Base-by-base conservation (phyloP, 805 yeast genomes). In the Torulaspora delbrueckii region DNA sequence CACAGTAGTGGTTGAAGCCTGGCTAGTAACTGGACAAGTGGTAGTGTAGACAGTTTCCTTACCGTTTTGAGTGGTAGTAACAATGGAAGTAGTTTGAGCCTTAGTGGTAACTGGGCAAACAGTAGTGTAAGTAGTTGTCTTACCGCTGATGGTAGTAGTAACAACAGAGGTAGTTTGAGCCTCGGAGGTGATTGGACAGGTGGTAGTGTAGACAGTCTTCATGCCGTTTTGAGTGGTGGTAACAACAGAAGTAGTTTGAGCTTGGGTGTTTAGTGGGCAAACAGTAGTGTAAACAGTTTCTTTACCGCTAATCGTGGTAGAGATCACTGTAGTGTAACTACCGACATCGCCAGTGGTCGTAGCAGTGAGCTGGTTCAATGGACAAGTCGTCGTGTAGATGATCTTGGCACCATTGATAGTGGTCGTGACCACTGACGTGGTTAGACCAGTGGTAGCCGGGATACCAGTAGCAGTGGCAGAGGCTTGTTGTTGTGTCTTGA, bases 381-480 rank as follows among this genome's bases (percentile, higher is more conserved):
- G 55, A 39, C 53, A 53, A 35, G 37, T 37, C 27, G 57, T 53
- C 38, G 57, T 54, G 47, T 50, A 52, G 22, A 43, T 33, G 32
- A 36, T 40, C 31, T 43, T 42, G 13, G 36, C 36, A 16, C 48
- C 46, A 24, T 36, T 37, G 8, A 28, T 37, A 19, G 48, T 40
- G 8, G 52, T 42, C 27, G 58, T 54, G 22, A 44, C 52, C 16
- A 37, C 41, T 25, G 47, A 37, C 45, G 37, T 34, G 13, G 46
- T 26, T 22, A 30, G 37, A 10, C 38, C 43, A 25, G 47, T 26
- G 12, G 47, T 26, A 40, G 48, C 45, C 41, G 43, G 24, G 18
- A 40, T 45, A 39, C 42, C 45, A 41, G 51, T 43, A 50, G 51
- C 45, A 48, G 46, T 40, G 48, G 47, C 35, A 36, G 50, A 37